Evolutionary conservation across 1,284 basidiomycete species (phyloP), one percentile per base, ranked within the genome.

Genomic region (Microbotryum silenes-acaulis): DNA sequence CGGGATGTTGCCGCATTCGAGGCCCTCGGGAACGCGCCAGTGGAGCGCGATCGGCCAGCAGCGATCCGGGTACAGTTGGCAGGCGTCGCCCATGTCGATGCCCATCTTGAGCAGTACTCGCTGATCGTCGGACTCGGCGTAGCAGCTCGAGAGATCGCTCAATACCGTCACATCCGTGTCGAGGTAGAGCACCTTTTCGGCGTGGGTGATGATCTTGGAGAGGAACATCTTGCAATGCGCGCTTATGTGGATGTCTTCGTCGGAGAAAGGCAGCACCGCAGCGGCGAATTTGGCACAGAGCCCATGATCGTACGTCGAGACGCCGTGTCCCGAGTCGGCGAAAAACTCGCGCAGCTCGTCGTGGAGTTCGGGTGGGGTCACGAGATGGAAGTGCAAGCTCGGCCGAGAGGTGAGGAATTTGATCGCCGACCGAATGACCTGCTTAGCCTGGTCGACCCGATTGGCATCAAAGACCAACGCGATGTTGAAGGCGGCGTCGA

Each of bases 211-310:
- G 57, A 69, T 69, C 12, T 62, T 58, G 48, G 65, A 31, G 21
- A 69, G 63, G 59, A 67, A 69, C 59, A 69, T 59, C 60, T 69
- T 69, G 66, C 68, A 69, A 54, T 67, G 68, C 4, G 68, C 68
- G 29, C 60, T 62, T 29, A 60, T 49, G 60, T 69, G 68, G 29
- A 69, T 69, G 47, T 59, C 62, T 23, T 63, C 59, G 51, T 63
- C 51, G 1, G 68, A 69, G 56, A 67, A 69, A 31, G 68, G 56
- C 10, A 63, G 50, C 29, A 67, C 56, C 23, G 47, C 20, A 3
- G 54, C 62, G 49, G 48, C 37, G 20, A 47, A 51, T 42, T 42
- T 42, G 44, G 21, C 27, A 58, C 68, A 69, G 8, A 63, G 51
- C 27, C 33, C 54, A 56, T 67, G 62, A 47, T 69, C 68, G 68